Evolutionary conservation across 2,329 filamentous ascomycete species (phyloP), one percentile per base, ranked within the genome.

Genomic region (Aspergillus texensis): DNA sequence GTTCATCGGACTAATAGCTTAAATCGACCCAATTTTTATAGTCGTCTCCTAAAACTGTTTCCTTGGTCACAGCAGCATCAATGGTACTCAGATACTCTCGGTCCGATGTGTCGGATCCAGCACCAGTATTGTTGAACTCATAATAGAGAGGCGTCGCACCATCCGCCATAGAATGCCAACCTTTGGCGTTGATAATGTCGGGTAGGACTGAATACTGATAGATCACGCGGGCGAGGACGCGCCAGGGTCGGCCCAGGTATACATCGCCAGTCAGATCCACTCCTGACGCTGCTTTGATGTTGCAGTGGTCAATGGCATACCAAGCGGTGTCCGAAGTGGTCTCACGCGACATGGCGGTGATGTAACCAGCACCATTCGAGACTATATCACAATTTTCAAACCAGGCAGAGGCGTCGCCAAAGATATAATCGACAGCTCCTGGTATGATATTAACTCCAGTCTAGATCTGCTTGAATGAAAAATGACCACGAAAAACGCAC

Each of bases 361-460:
- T 76, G 26, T 64, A 65, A 6, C 76, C 75, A 0, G 63, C 57
- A 0, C 74, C 75, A n/a, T 70, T 74, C 52, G 75, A 75, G 19
- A 73, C 67, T 9, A 78, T 72, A 41, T 73, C 72, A 54, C 76
- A 78, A 61, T 74, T 69, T 10, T 68, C 71, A 43, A 72, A 71
- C 71, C 71, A 74, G 11, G 68, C 71, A 0, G 71, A 73, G 1
- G 67, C 75, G 43, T 71, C 72, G 28, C 76, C 76, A 57, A 78
- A 78, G 32, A 78, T 77, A 58, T 75, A 78, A 64, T 78, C 76
- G 4, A 72, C 70, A 1, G 75, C 73, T 10, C 76, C 75, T 74
- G 24, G 19, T 6, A 30, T 32, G 34, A 11, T 6, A 10, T 64
- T 41, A 57, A 26, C 16, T 46, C 19, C 3, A 3, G 10, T 11